Percentiles rank a stretch among this genome's conserved stretches.
Evolutionary conservation across 2,329 filamentous ascomycete genomes (phyloP).

Genomic region (Diplodia mutila): DNA sequence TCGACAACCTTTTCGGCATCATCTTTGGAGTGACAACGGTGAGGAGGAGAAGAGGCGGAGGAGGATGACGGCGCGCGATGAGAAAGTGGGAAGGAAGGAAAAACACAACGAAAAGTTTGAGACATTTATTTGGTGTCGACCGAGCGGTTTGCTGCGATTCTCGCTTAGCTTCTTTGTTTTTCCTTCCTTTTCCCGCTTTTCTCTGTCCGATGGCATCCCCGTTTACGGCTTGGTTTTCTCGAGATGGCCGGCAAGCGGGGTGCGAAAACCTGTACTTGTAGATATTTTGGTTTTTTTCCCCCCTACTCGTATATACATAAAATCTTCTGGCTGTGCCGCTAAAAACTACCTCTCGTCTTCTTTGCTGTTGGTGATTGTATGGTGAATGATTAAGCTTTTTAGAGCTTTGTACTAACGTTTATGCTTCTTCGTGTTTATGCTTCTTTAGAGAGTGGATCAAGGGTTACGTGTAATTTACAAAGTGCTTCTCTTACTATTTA

Average conservation of each 20-base stretch:
- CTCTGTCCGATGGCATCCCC: background rate
- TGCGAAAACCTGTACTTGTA: background rate
- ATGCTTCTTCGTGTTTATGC: background rate
- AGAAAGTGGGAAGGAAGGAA: background rate
- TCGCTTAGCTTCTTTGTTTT: too few species aligned
- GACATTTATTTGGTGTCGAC: background rate
- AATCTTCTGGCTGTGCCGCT: background rate
- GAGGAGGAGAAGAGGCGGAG: background rate
- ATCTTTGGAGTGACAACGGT: too few species aligned
- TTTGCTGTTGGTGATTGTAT: background rate
- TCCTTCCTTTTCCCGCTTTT: background rate
- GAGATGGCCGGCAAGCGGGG: background rate
- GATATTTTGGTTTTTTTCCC: conserved; percentile 2
- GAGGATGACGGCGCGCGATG: background rate
- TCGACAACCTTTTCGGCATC: background rate
- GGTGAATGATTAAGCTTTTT: too few species aligned
- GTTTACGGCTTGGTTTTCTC: background rate
- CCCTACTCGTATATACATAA: conserved; percentile 1
- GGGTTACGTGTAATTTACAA: too few species aligned
- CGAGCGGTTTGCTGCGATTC: background rate
- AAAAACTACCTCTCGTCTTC: background rate
- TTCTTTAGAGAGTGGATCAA: too few species aligned
- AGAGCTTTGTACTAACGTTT: background rate
- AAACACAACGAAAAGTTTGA: background rate
- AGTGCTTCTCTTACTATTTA: too few species aligned